Percentiles rank a stretch among this genome's conserved stretches.
phyloP scores from a whole-genome alignment of 108 stramenopile genomes.

The Stephanodiscus triporus region DNA sequence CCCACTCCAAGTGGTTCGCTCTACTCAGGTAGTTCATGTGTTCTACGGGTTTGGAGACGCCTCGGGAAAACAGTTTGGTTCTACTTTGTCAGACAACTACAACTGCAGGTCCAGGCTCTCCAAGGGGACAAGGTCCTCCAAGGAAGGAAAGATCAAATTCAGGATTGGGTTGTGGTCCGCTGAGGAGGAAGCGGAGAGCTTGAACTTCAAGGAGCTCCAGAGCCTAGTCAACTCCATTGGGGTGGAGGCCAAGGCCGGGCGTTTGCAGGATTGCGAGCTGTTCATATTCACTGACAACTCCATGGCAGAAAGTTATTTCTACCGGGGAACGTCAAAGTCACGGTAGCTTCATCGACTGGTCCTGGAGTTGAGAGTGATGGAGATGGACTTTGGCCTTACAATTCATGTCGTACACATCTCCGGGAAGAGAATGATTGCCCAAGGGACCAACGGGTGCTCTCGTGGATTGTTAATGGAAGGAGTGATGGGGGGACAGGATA shows the following conservation, averaged over 20 bases:
- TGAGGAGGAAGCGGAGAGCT: constrained; percentile 8
- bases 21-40: constrained; percentile 5
- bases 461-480: constrained; percentile 28
- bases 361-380: neutral
- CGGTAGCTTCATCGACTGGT: neutral
- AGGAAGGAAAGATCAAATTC: neutral
- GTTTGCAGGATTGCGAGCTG: constrained; percentile 10
- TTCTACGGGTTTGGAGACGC: constrained; percentile 56
- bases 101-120: neutral
- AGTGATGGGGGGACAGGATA: constrained; percentile 23
- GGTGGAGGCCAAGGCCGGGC: neutral
- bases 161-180: constrained; percentile 5
- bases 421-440: constrained; percentile 35
- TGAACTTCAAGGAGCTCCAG: constrained; percentile 12
- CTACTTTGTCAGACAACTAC: neutral
- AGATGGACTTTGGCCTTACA: constrained; percentile 4
- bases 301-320: constrained; percentile 1
- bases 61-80: constrained; percentile 46
- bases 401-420: constrained; percentile 25
- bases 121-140: too few relatives aligned
- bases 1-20: constrained; percentile 9
- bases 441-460: constrained; percentile 38
- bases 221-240: constrained; percentile 34
- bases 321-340: constrained; percentile 4
- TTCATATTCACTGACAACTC: constrained; percentile 23